Evolutionary conservation across 306 rosid genomes (phyloP), one percentile per base, ranked within the genome.

Genomic region (Dalbergia cultrata): DNA sequence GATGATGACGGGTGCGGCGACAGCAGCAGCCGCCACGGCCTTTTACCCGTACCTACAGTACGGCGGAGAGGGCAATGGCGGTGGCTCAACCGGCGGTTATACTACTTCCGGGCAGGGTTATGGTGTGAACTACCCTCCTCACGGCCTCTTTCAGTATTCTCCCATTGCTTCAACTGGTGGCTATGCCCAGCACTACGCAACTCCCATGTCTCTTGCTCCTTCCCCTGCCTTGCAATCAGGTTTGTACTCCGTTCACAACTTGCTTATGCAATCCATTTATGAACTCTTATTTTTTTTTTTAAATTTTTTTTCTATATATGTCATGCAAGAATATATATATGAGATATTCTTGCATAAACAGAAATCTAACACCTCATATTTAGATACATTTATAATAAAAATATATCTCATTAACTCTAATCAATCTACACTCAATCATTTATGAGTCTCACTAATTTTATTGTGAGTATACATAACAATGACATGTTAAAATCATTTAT

Each of bases 201-300:
- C 99, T 5, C 94, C 98, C 13, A 90, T 95, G 86, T 95, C 99
- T 78, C 94, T 95, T 50, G 92, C 97, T 0, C 94, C 97, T 43
- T 83, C 98, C 3, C 98, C 98, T n/a, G 93, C 98, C 34, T 75
- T 95, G 89, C 96, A 90, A 88, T 91, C 99, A 89, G 97, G 97
- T 86, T 80, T 82, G 67, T 71, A 68, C 45, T 68, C 62, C 69
- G 49, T 45, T 54, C 1, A 0, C 61, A 52, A 21, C 19, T 52
- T 52, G 18, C 7, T 11, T 26, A 26, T 26, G 2, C 7, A 14
- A 13, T 13, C 57, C 57, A 13, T 52, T 52, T 52, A 43, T 43
- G 2, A 37, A 7, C 41, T 4, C n/a, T n/a, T n/a, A n/a, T n/a
- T n/a, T 14, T 3, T 13, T 47, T 47, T 47, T 13, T 47, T 47